phyloP scores from a whole-genome alignment of 192 early-diverging fungal genomes.

The Entomortierella chlamydospora region DNA sequence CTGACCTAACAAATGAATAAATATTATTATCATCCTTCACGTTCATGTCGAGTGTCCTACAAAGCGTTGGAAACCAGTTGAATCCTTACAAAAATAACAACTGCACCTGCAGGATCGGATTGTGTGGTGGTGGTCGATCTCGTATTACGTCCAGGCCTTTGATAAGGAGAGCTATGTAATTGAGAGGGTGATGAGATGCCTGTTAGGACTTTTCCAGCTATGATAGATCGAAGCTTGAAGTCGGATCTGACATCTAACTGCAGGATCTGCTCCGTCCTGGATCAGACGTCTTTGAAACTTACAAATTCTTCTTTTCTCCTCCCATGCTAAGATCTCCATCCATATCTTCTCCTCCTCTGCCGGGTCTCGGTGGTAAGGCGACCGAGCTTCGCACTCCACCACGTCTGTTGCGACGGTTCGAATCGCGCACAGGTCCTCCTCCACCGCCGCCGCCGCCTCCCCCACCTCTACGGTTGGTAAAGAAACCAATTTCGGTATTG shows the following conservation, averaged over 20 bases:
- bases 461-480: constrained; percentile 1
- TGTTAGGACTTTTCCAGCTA: not conserved
- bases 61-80: too few relatives aligned
- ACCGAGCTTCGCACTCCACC: constrained; percentile 1
- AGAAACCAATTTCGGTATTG: constrained; percentile 11
- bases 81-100: constrained; percentile 47
- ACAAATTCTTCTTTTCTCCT: constrained; percentile 35
- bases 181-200: not conserved
- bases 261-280: too few relatives aligned
- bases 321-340: constrained; percentile 39
- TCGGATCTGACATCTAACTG: too few relatives aligned
- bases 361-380: constrained; percentile 4
- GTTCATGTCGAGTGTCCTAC: too few relatives aligned
- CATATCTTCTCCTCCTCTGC: constrained; percentile 11
- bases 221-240: not conserved
- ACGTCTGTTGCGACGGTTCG: not conserved
- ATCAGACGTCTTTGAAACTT: constrained; percentile 8
- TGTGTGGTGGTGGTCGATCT: not conserved
- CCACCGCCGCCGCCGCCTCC: constrained; percentile 6
- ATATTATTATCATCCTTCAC: too few relatives aligned
- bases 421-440: constrained; percentile 7
- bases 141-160: constrained; percentile 14
- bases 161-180: constrained; percentile 28
- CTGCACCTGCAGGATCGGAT: not conserved
- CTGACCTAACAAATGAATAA: not conserved